Evolutionary conservation across 441 rosid genomes (phyloP).

Genomic region (Hypseocharis bilobata): DNA sequence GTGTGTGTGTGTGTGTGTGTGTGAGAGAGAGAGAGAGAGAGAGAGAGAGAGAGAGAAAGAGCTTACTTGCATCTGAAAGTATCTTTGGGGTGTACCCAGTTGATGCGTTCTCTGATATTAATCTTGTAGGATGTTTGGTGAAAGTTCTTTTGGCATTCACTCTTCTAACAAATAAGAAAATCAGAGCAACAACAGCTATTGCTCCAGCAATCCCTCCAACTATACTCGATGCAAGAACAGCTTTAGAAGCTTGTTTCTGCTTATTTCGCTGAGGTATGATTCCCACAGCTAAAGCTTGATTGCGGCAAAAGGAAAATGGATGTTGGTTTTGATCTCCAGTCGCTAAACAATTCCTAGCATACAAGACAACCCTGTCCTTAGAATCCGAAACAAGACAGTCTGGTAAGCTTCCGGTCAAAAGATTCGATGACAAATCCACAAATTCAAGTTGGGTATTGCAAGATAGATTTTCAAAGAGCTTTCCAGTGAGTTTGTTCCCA

Average conservation of each 20-base stretch:
- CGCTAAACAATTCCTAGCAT: conserved; percentile 60
- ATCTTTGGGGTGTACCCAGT: conserved; percentile 68
- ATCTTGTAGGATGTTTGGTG: conserved; percentile 41
- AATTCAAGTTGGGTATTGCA: conserved; percentile 47
- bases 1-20: too few species aligned
- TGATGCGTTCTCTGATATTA: conserved; percentile 60
- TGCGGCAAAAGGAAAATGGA: conserved; percentile 58
- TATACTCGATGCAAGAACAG: conserved; percentile 41
- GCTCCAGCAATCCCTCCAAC: conserved; percentile 54
- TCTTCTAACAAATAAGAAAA: conserved; percentile 41
- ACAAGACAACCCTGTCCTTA: conserved; percentile 37
- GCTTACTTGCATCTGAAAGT: conserved; percentile 78
- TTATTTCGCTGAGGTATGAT: conserved; percentile 44
- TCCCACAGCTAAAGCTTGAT: conserved; percentile 90
- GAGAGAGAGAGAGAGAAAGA: conserved; percentile 9
- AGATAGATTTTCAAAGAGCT: conserved; percentile 62
- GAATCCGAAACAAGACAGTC: conserved; percentile 44
- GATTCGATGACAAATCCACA: conserved; percentile 78
- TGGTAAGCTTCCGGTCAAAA: conserved; percentile 69
- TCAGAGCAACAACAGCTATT: conserved; percentile 34
- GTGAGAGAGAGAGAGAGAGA: conserved; percentile 2
- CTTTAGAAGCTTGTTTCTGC: conserved; percentile 26
- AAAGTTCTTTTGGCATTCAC: conserved; percentile 23
- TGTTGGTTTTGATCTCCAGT: conserved; percentile 42
- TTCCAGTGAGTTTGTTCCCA: conserved; percentile 72